Conservation (phyloP, 2,329 filamentous ascomycete species). For the Trichoderma sp. region DNA sequence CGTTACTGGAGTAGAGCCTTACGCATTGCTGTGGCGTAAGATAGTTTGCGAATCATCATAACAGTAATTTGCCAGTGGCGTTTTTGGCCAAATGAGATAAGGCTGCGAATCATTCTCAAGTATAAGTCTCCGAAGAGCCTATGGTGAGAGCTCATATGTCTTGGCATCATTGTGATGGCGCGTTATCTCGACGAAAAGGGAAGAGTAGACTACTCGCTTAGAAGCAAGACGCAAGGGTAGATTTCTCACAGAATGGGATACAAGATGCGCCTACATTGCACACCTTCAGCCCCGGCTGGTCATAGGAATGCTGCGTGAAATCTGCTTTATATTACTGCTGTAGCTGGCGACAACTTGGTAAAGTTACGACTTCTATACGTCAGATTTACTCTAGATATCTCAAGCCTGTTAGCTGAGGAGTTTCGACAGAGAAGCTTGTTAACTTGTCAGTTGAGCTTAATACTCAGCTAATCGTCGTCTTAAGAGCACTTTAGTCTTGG, state of each 20-base stretch:
- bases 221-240: not conserved
- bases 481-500: not conserved
- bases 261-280: not conserved
- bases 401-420: not conserved
- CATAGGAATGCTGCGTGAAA: not conserved
- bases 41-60: not conserved
- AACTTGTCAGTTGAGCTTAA: not conserved
- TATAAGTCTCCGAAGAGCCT: not conserved
- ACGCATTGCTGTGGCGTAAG: not conserved
- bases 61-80: not conserved
- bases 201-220: not conserved
- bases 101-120: not conserved
- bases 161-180: not conserved
- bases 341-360: not conserved
- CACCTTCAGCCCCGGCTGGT: not conserved
- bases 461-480: not conserved
- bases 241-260: not conserved
- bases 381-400: not conserved
- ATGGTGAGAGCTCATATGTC: not conserved
- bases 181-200: not conserved
- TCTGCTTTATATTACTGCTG: not conserved
- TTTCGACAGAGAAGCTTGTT: not conserved
- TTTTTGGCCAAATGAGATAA: not conserved
- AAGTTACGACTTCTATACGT: not conserved
- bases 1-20: not conserved